A percentile compares a stretch with the other conserved stretches of the same genome.
Conservation (phyloP, 1,284 basidiomycete species). For the Schizophyllum amplum region DNA sequence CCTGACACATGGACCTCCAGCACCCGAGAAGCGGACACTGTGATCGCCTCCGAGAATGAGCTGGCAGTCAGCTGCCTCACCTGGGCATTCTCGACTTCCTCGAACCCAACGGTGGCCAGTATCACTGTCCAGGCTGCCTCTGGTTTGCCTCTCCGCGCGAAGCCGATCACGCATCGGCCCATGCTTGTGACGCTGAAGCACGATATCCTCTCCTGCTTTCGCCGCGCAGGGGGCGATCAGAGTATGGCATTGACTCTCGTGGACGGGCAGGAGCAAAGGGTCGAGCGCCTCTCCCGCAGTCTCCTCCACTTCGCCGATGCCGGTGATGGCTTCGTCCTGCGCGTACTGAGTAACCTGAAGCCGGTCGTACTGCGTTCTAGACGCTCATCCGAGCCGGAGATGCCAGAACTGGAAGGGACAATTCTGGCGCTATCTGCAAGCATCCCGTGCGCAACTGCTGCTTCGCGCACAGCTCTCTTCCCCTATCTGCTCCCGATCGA, state of each 20-base stretch:
- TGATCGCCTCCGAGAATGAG: background rate
- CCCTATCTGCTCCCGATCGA: background rate
- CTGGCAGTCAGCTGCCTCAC: background rate
- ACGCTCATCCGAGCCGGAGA: background rate
- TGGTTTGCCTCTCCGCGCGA: background rate
- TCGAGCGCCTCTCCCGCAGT: background rate
- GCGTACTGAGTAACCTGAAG: background rate
- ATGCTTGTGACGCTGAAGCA: background rate
- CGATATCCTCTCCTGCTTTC: background rate
- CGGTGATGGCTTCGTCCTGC: background rate
- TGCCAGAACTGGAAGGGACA: background rate
- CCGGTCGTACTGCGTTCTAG: background rate
- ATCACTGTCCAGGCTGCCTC: background rate
- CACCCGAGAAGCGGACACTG: background rate
- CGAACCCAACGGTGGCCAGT: background rate
- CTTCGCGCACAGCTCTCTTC: background rate
- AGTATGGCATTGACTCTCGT: background rate
- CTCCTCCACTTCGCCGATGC: background rate
- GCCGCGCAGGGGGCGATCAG: background rate
- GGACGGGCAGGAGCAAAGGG: background rate
- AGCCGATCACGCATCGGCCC: background rate
- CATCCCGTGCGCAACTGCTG: background rate
- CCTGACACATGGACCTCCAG: background rate
- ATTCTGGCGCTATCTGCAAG: background rate
- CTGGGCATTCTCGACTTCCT: background rate